Percentiles rank a stretch among this genome's conserved stretches.
phyloP scores from a whole-genome alignment of 139 green algal species.

The Parachlorella kessleri region DNA sequence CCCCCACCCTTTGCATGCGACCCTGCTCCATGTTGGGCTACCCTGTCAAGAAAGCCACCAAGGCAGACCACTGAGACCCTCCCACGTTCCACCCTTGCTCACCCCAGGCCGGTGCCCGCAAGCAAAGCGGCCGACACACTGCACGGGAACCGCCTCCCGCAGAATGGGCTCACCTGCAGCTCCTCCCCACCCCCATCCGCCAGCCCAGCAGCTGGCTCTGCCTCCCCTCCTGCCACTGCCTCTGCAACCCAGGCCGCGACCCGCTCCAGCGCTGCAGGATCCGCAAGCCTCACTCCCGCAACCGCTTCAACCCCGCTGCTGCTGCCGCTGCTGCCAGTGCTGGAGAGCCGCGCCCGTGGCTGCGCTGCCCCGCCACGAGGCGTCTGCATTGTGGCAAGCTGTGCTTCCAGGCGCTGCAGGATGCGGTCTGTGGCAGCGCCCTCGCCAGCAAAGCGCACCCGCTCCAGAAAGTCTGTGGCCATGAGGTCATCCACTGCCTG shows the following conservation, averaged over 20 bases:
- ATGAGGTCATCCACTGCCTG: conserved; percentile 57
- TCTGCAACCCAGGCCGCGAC: conserved; percentile 1
- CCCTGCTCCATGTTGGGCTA: neutral
- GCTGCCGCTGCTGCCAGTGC: no score
- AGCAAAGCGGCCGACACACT: no score
- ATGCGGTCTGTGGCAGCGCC: neutral
- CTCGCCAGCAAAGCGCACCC: neutral
- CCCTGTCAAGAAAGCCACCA: conserved; percentile 3
- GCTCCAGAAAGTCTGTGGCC: conserved; percentile 35
- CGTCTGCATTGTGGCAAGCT: neutral
- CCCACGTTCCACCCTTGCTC: no score
- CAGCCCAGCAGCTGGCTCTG: no score
- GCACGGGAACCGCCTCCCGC: no score
- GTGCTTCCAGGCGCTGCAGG: neutral
- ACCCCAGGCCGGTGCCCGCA: neutral
- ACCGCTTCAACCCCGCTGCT: conserved; percentile 13
- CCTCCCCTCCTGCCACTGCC: no score
- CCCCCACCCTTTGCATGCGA: neutral
- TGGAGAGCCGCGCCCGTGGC: neutral
- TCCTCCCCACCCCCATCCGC: no score
- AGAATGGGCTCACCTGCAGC: no score
- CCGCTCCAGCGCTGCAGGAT: neutral
- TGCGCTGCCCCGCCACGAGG: neutral
- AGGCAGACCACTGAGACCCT: no score
- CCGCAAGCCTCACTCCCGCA: neutral